Evolutionary conservation across 2,329 filamentous ascomycete genomes (phyloP), one percentile per base, ranked within the genome.

Genomic region (Colletotrichum paranaense): DNA sequence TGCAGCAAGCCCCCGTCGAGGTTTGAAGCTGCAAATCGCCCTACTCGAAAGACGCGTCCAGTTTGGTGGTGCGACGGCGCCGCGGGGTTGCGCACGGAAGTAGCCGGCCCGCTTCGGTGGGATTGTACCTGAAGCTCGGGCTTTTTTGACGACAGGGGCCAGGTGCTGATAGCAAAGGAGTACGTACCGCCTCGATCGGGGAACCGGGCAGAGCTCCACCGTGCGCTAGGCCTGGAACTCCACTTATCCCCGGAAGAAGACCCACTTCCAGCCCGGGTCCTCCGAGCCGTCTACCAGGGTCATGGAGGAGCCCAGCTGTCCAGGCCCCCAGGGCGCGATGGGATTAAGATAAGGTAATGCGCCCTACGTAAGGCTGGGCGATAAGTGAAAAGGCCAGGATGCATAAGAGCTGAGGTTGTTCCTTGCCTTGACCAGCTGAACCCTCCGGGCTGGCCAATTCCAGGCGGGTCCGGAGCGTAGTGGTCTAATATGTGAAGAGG

Each of bases 41-140:
- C 11, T 28, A 28, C 22, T 24, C 53, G 9, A 26, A 56, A n/a
- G 28, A 16, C 46, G 62, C 42, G 55, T 60, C 55, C 52, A 56
- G 32, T 67, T 49, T 71, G 55, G 59, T 32, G 65, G 22, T 69
- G 53, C 30, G 55, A 52, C 68, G 46, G 30, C n/a, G 22, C 28
- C 8, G 65, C 42, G 69, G 65, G 57, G 64, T n/a, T 53, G 42
- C 57, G 58, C 64, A 62, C 53, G 65, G 53, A 68, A 72, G 68
- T 22, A 52, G n/a, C 65, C 69, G 57, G 64, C 64, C 64, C 65
- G 67, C 46, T 8, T 22, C 19, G 38, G 2, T 24, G 24, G 16
- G 59, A 38, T 38, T 11, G 32, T 32, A 12, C 32, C 11, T 35
- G 11, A 12, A 35, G 38, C 38, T n/a, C 28, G 32, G 57, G 22